Evolutionary conservation across 495 filamentous ascomycete genomes (phyloP).

Genomic region (Daldinia bambusicola): DNA sequence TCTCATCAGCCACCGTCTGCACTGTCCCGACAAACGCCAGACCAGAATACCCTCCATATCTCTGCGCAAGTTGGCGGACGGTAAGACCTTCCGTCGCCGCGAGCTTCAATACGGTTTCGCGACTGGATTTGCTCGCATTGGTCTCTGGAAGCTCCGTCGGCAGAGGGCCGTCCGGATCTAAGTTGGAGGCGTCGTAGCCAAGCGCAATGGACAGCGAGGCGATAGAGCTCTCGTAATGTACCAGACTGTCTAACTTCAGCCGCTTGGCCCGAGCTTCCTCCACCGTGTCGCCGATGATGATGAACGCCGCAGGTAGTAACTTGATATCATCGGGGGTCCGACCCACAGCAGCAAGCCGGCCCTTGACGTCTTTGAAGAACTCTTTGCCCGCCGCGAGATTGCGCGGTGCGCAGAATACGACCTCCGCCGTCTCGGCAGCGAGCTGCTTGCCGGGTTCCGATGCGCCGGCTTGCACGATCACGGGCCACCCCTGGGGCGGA

Average conservation of each 20-base stretch:
- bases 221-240: constrained; percentile 66
- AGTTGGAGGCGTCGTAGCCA: constrained; percentile 57
- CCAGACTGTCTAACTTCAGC: constrained; percentile 60
- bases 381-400: constrained; percentile 58
- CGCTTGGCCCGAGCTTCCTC: constrained; percentile 62
- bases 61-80: constrained; percentile 61
- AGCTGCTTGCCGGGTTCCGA: constrained; percentile 64
- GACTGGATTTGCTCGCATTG: constrained; percentile 64
- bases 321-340: constrained; percentile 59
- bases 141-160: constrained; percentile 62
- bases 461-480: constrained; percentile 66
- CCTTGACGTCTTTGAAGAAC: constrained; percentile 65
- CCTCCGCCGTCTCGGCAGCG: constrained; percentile 66
- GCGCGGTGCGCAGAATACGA: constrained; percentile 57
- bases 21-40: constrained; percentile 64
- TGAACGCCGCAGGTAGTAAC: constrained; percentile 63
- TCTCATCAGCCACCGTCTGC: constrained; percentile 59
- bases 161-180: constrained; percentile 62
- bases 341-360: constrained; percentile 55
- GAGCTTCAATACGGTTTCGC: constrained; percentile 56
- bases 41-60: constrained; percentile 61
- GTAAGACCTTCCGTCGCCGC: constrained; percentile 58
- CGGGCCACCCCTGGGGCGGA: constrained; percentile 66
- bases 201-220: constrained; percentile 63
- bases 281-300: constrained; percentile 56